These are phyloP conservation scores for Leccinum broughii DNA, from an alignment of 768 basidiomycete genomes.

Conservation along the genomic window DNA sequence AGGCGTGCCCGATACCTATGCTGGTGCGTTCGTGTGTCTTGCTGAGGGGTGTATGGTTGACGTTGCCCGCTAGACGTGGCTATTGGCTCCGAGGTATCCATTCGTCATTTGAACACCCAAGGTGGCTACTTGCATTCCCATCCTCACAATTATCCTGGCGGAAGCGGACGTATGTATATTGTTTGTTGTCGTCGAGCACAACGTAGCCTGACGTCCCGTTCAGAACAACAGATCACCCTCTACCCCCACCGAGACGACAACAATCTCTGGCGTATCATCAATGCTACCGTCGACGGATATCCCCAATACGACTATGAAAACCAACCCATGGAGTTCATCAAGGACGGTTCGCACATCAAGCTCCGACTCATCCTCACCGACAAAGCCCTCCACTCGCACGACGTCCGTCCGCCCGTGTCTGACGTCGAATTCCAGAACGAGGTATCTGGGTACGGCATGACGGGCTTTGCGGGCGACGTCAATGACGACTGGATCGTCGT, in stretches of 20 bases:
- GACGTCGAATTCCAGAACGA: constrained; percentile 99
- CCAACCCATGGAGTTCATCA: constrained; percentile 62
- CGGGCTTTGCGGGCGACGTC: constrained; percentile 81
- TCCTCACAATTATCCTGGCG: constrained; percentile 82
- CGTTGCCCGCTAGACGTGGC: constrained; percentile 61
- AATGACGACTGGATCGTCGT: constrained; percentile 95
- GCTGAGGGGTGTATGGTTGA: constrained; percentile 1
- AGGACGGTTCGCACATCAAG: constrained; percentile 69
- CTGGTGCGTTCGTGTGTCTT: constrained; percentile 54
- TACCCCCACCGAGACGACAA: constrained; percentile 98
- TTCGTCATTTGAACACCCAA: constrained; percentile 95
- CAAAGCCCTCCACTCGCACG: constrained; percentile 93
- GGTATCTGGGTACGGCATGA: constrained; percentile 90
- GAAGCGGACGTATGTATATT: constrained; percentile 74
- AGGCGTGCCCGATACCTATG: constrained; percentile 91
- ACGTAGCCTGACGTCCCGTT: background rate
- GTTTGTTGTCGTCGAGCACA: background rate
- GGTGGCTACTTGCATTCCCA: constrained; percentile 99
- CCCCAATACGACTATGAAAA: constrained; percentile 50
- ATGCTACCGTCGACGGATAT: constrained; percentile 55
- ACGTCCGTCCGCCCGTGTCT: constrained; percentile 89
- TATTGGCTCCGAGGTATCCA: constrained; percentile 75
- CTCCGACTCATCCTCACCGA: constrained; percentile 78
- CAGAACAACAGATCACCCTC: constrained; percentile 98
- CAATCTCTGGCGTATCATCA: constrained; percentile 87